Evolutionary conservation across 768 basidiomycete species (phyloP).

Genomic region (Tulasnella sp.): DNA sequence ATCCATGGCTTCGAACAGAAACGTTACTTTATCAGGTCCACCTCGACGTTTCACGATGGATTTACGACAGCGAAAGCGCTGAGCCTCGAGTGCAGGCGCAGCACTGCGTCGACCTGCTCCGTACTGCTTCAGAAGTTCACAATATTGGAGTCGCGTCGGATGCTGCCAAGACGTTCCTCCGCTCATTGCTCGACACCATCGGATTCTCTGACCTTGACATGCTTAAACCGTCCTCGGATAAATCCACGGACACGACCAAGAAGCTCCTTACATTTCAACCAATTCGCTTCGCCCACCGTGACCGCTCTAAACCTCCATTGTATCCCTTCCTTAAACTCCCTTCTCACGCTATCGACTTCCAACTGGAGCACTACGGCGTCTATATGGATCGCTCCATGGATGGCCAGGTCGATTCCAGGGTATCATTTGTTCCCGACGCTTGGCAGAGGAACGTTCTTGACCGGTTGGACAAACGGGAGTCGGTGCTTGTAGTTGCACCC

Average conservation of each 20-base stretch:
- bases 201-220: conserved; percentile 48
- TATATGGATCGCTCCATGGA: conserved; percentile 74
- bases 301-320: conserved; percentile 40
- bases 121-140: conserved; percentile 45
- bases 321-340: conserved; percentile 54
- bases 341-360: conserved; percentile 61
- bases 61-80: conserved; percentile 45
- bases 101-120: conserved; percentile 48
- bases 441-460: conserved; percentile 70
- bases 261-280: neutral
- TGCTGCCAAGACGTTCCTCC: conserved; percentile 16
- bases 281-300: conserved; percentile 33
- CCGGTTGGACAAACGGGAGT: conserved; percentile 54
- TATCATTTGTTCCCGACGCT: conserved; percentile 62
- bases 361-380: conserved; percentile 64
- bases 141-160: conserved; percentile 38
- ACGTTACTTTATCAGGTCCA: conserved; percentile 53
- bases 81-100: conserved; percentile 44
- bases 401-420: conserved; percentile 53
- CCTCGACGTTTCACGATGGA: conserved; percentile 53
- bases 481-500: conserved; percentile 56
- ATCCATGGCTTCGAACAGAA: conserved; percentile 50
- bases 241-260: neutral
- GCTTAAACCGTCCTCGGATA: neutral
- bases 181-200: conserved; percentile 42